Evolutionary conservation across 75 land plant species (phyloP), one percentile per base, ranked within the genome.

Genomic region (Sequoiadendron giganteum): DNA sequence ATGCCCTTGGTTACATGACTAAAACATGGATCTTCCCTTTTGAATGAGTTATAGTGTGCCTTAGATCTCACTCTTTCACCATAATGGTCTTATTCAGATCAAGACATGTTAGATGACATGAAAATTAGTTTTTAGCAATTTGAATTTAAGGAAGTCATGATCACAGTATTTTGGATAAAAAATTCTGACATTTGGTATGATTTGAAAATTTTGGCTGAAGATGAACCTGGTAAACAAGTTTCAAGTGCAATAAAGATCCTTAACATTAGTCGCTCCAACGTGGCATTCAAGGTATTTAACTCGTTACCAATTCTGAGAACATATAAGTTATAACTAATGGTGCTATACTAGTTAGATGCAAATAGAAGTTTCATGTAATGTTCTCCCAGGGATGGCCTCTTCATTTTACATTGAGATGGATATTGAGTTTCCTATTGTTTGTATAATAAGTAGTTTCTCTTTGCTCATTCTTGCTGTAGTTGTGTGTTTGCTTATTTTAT

Each of bases 171-270:
- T 82, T 45, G 84, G 84, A 82, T 82, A 47, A 82, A 28, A 19
- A 16, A n/a, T 40, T n/a, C 84, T 82, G 48, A 82, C 52, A 11
- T 82, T 45, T 47, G 52, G 32, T 82, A 79, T 79, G 58, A 58
- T 47, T 73, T 75, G 45, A 21, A 43, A 42, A 42, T 75, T 32
- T n/a, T 86, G 16, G 83, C 39, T 86, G 48, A 75, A 93, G 94
- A 93, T 90, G 94, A 93, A 92, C 94, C 94, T 86, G 94, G 94
- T 25, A 93, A 93, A 77, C 94, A 93, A 83, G 94, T 90, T 21
- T 90, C 93, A 34, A 93, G 94, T 89, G 94, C 94, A 30, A 79
- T 93, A 55, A 91, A 91, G 85, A 93, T 93, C 40, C 90, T 92
- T 73, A 93, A 93, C 82, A 93, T 90, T 48, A 93, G 94, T 87